A percentile compares a stretch with the other conserved stretches of the same genome.
These are phyloP conservation scores for Aspergillus jensenii DNA, from an alignment of 2,329 filamentous ascomycete species.

Conservation along the genomic window DNA sequence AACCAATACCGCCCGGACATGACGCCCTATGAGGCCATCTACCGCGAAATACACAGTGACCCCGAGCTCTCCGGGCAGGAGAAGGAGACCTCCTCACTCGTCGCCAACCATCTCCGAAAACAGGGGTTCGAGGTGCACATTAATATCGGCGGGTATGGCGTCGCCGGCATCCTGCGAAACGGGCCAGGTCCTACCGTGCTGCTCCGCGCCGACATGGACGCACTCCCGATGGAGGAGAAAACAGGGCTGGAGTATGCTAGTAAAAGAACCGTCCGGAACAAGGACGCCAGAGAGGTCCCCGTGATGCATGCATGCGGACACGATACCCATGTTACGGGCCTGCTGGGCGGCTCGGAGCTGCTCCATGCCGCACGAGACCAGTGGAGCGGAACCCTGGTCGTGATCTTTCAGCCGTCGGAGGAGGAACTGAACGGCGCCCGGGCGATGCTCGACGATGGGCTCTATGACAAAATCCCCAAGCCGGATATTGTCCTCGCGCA, in stretches of 20 bases:
- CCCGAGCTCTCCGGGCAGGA: conserved; percentile 60
- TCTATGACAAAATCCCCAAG: conserved; percentile 55
- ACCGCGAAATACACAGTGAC: conserved; percentile 56
- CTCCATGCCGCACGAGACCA: conserved; percentile 42
- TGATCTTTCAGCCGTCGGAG: conserved; percentile 65
- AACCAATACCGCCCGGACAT: conserved; percentile 44
- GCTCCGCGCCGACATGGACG: conserved; percentile 64
- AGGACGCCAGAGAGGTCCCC: conserved; percentile 50
- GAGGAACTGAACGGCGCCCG: conserved; percentile 60
- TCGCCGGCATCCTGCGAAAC: conserved; percentile 58
- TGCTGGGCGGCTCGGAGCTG: conserved; percentile 57
- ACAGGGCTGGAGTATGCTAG: conserved; percentile 59
- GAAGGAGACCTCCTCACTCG: conserved; percentile 49
- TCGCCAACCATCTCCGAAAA: conserved; percentile 42
- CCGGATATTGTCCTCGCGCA: conserved; percentile 58
- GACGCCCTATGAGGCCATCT: conserved; percentile 50
- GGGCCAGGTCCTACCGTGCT: conserved; percentile 57
- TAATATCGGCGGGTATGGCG: conserved; percentile 59
- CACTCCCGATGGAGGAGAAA: conserved; percentile 56
- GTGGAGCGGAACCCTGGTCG: conserved; percentile 62
- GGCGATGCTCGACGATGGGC: conserved; percentile 58
- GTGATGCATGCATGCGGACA: conserved; percentile 72
- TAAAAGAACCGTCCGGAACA: conserved; percentile 43
- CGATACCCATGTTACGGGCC: conserved; percentile 62
- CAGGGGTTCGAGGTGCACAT: conserved; percentile 47